A percentile compares a stretch with the other conserved stretches of the same genome.
These are phyloP conservation scores for Globisporangium paroecandrum DNA, from an alignment of 352 stramenopile species.

Conservation along the genomic window DNA sequence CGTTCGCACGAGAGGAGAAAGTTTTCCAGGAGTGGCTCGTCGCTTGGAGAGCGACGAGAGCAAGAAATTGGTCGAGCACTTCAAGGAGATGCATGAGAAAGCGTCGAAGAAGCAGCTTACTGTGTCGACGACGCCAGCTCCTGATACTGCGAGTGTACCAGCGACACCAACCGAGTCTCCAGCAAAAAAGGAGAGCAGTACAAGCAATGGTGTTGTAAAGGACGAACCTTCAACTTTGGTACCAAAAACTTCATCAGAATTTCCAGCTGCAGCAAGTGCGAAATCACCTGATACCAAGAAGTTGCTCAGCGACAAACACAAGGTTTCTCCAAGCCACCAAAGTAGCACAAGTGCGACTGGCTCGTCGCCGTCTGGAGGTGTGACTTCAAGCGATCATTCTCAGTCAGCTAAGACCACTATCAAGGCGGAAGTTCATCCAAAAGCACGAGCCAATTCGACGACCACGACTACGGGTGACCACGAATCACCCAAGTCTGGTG, in stretches of 20 bases:
- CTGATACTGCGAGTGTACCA: not conserved
- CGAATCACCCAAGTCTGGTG: not conserved
- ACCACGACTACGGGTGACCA: not conserved
- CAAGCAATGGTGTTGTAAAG: not conserved
- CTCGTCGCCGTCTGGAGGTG: not conserved
- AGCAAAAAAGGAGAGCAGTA: not conserved
- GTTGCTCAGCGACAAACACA: not conserved
- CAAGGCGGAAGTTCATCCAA: not conserved
- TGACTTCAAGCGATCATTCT: not conserved
- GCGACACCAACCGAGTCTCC: not conserved
- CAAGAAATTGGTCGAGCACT: conserved; percentile 45
- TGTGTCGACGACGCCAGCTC: not conserved
- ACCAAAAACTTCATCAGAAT: not conserved
- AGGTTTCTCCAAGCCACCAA: not conserved
- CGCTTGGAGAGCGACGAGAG: conserved; percentile 41
- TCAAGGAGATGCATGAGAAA: conserved; percentile 72
- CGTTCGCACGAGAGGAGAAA: conserved; percentile 40
- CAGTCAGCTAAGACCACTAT: not conserved
- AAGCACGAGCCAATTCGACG: not conserved
- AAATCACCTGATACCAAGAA: not conserved
- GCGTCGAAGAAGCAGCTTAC: conserved; percentile 32
- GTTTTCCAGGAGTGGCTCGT: conserved; percentile 41
- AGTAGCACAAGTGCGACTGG: not conserved
- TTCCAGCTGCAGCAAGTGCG: too few species aligned
- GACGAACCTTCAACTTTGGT: not conserved